phyloP scores from a whole-genome alignment of 306 rosid genomes.

The Fragaria nilgerrensis region DNA sequence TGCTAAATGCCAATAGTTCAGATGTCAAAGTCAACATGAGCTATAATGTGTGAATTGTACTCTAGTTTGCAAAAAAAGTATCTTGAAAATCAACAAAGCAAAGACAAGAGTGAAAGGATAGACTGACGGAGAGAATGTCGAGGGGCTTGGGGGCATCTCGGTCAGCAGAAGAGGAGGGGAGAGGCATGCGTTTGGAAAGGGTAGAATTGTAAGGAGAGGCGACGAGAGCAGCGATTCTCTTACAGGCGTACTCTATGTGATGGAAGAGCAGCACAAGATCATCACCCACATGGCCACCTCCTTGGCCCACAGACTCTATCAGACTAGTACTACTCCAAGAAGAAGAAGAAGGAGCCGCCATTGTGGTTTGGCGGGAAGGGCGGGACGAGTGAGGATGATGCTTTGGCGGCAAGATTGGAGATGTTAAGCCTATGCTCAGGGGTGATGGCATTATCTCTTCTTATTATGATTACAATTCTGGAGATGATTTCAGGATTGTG shows the following conservation, averaged over 20 bases:
- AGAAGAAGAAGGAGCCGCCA: conserved; percentile 45
- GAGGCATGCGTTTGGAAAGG: conserved; percentile 40
- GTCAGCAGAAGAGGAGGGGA: conserved; percentile 37
- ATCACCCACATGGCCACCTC: conserved; percentile 64
- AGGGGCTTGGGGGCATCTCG: conserved; percentile 96
- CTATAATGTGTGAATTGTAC: too few relatives aligned
- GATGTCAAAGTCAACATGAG: too few relatives aligned
- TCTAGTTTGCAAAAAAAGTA: too few relatives aligned
- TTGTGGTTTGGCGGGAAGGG: conserved; percentile 31
- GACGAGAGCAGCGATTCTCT: conserved; percentile 85
- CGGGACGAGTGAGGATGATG: conserved; percentile 6
- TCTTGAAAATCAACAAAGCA: not conserved
- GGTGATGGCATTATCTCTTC: too few relatives aligned
- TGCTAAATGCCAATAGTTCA: too few relatives aligned
- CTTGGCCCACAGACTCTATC: conserved; percentile 55
- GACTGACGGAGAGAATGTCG: conserved; percentile 71
- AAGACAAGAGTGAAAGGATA: not conserved
- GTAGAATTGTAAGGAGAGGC: conserved; percentile 75
- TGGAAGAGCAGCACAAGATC: conserved; percentile 68
- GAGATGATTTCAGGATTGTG: too few relatives aligned
- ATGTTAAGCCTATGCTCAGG: conserved; percentile 7
- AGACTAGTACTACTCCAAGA: conserved; percentile 41
- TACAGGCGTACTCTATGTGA: conserved; percentile 82
- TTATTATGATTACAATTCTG: too few relatives aligned
- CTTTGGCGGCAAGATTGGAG: conserved; percentile 33